Percentiles rank a stretch among this genome's conserved stretches.
Conservation (phyloP, 2,329 filamentous ascomycete genomes). For the Aspergillus sp. region DNA sequence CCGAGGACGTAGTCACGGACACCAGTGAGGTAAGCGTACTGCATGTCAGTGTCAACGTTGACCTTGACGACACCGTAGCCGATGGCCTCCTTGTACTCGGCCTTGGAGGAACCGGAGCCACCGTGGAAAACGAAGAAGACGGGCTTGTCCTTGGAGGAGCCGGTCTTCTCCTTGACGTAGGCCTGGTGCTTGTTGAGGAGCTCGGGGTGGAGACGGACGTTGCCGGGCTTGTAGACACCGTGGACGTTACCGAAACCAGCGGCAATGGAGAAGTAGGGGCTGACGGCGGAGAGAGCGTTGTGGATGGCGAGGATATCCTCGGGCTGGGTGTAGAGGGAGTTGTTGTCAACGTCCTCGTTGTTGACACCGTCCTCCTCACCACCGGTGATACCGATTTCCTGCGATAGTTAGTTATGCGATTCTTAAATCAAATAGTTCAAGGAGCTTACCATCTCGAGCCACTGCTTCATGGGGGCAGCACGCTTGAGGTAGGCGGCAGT, state of each 20-base stretch:
- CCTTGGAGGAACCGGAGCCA: slow-evolving; percentile 85
- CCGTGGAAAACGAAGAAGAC: slow-evolving; percentile 99
- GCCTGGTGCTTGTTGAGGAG: slow-evolving; percentile 95
- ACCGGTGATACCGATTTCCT: slow-evolving; percentile 90
- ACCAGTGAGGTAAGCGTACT: slow-evolving; percentile 89
- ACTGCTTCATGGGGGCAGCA: slow-evolving; percentile 95
- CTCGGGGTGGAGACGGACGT: slow-evolving; percentile 95
- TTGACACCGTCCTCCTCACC: slow-evolving; percentile 98
- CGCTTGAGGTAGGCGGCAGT: slow-evolving; percentile 93
- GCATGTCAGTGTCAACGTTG: slow-evolving; percentile 97
- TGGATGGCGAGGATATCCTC: slow-evolving; percentile 94
- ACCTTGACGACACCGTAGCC: slow-evolving; percentile 97
- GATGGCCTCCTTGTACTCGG: slow-evolving; percentile 89
- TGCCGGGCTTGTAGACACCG: slow-evolving; percentile 97
- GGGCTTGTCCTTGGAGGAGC: slow-evolving; percentile 75
- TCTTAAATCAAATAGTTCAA: not conserved
- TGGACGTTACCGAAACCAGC: slow-evolving; percentile 99
- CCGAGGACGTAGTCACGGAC: slow-evolving; percentile 91
- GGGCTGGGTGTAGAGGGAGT: slow-evolving; percentile 94
- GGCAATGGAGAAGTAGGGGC: slow-evolving; percentile 95
- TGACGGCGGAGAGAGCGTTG: slow-evolving; percentile 80
- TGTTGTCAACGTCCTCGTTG: slow-evolving; percentile 97
- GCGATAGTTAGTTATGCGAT: slow-evolving; percentile 7
- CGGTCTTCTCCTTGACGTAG: slow-evolving; percentile 79
- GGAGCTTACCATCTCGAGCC: slow-evolving; percentile 85